A percentile compares a stretch with the other conserved stretches of the same genome.
Evolutionary conservation across 2,329 filamentous ascomycete genomes (phyloP).

Genomic region (Trichoderma citrinoviride): DNA sequence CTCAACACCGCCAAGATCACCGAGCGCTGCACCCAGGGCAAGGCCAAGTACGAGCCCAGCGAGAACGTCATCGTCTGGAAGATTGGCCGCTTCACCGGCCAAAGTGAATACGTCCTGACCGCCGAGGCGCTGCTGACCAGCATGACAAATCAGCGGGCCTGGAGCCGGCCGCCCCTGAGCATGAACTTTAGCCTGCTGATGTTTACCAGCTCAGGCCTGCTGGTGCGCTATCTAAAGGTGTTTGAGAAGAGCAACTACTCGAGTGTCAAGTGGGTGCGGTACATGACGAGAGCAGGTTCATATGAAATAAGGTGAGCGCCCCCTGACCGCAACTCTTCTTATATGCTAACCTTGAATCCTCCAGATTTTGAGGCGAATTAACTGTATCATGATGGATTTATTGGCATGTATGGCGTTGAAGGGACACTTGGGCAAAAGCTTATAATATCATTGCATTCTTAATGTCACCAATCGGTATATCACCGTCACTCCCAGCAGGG

Average conservation of each 20-base stretch:
- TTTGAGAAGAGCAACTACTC: constrained; percentile 99
- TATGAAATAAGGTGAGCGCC: constrained; percentile 87
- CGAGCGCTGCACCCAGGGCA: constrained; percentile 90
- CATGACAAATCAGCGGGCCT: constrained; percentile 98
- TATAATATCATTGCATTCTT: constrained; percentile 21
- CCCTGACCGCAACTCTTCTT: not conserved
- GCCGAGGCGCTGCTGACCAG: constrained; percentile 90
- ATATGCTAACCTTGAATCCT: constrained; percentile 21
- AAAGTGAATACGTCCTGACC: constrained; percentile 91
- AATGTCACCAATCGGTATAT: not conserved
- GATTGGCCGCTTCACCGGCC: constrained; percentile 96
- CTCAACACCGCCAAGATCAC: constrained; percentile 94
- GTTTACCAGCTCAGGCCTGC: constrained; percentile 92
- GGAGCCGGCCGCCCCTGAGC: constrained; percentile 89
- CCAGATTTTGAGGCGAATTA: constrained; percentile 36
- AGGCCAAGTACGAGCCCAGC: constrained; percentile 96
- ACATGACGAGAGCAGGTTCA: constrained; percentile 96
- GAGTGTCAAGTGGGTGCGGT: constrained; percentile 98
- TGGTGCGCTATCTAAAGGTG: constrained; percentile 95
- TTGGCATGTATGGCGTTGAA: constrained; percentile 25
- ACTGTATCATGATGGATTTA: constrained; percentile 12
- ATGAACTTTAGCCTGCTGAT: constrained; percentile 92
- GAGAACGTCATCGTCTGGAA: constrained; percentile 99
- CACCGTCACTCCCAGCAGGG: not conserved
- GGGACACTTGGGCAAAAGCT: constrained; percentile 21